Percentiles rank a stretch among this genome's conserved stretches.
Conservation (phyloP, 2,329 filamentous ascomycete genomes). For the Talaromyces sp. region DNA sequence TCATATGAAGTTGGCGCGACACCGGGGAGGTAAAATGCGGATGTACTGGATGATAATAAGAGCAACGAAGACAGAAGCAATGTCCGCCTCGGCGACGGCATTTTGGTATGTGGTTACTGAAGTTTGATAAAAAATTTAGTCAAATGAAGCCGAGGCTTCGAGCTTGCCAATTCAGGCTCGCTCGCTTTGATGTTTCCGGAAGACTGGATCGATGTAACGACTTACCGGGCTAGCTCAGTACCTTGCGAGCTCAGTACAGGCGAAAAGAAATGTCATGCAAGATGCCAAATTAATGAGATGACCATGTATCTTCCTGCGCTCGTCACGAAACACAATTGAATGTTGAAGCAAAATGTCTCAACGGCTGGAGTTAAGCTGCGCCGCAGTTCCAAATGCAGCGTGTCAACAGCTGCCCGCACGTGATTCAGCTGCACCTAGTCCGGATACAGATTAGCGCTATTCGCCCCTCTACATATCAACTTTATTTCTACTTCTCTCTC, state of each 20-base stretch:
- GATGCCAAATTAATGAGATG: not conserved
- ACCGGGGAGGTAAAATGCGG: conserved; percentile 92
- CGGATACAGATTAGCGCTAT: not conserved
- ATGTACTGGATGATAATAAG: conserved; percentile 35
- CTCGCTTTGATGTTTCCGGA: not conserved
- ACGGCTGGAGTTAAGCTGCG: not conserved
- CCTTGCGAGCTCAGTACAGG: not conserved
- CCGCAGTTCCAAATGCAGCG: not conserved
- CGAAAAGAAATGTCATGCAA: not conserved
- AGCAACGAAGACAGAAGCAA: conserved; percentile 31
- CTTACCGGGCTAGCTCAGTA: not conserved
- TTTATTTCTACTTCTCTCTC: not conserved
- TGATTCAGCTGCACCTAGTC: not conserved
- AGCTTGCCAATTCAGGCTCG: not conserved
- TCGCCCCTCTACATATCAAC: not conserved
- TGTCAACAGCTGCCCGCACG: conserved; percentile 3
- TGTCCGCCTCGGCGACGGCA: conserved; percentile 34
- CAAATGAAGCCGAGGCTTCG: not conserved
- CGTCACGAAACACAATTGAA: not conserved
- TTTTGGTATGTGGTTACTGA: conserved; percentile 25
- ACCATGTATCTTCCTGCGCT: not conserved
- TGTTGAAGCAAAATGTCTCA: not conserved
- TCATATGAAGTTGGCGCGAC: conserved; percentile 93
- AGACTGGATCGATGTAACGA: not conserved
- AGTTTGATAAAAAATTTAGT: not conserved